Conservation (phyloP, 1,284 basidiomycete species). For the Heimioporus retisporus region DNA sequence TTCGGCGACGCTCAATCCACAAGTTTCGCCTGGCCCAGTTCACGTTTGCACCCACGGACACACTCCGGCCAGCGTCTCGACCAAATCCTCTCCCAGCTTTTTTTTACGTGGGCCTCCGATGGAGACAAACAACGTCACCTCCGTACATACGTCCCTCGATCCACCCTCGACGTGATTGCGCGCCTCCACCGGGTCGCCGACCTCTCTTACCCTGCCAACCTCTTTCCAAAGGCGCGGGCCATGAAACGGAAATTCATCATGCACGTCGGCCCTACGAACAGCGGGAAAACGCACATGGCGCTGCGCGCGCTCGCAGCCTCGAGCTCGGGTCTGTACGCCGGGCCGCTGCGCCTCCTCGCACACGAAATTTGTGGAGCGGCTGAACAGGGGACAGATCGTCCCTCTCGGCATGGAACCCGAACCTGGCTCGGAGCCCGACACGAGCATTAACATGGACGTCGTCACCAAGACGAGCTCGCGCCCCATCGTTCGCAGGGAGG, state of each 20-base stretch:
- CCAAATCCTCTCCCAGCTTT: slow-evolving; percentile 47
- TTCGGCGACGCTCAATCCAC: slow-evolving; percentile 21
- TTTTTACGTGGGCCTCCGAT: slow-evolving; percentile 54
- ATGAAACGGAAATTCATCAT: slow-evolving; percentile 89
- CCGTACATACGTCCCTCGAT: slow-evolving; percentile 26
- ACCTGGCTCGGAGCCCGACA: slow-evolving; percentile 33
- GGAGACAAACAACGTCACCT: slow-evolving; percentile 37
- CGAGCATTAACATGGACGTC: slow-evolving; percentile 48
- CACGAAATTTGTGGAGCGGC: slow-evolving; percentile 95
- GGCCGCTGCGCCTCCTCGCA: slow-evolving; percentile 92
- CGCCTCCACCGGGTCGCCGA: slow-evolving; percentile 47
- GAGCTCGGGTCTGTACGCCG: slow-evolving; percentile 85
- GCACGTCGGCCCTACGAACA: slow-evolving; percentile 98
- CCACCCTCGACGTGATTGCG: slow-evolving; percentile 44
- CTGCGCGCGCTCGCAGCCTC: slow-evolving; percentile 89
- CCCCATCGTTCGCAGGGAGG: slow-evolving; percentile 50
- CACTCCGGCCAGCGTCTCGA: slow-evolving; percentile 37
- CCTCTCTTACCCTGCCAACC: slow-evolving; percentile 47
- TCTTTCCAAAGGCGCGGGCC: slow-evolving; percentile 46
- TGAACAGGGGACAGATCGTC: slow-evolving; percentile 91
- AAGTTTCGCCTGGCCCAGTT: slow-evolving; percentile 42
- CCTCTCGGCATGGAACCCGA: slow-evolving; percentile 61
- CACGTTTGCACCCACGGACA: slow-evolving; percentile 22
- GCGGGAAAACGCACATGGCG: slow-evolving; percentile 96
- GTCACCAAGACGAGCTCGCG: slow-evolving; percentile 28